A percentile compares a stretch with the other conserved stretches of the same genome.
These are phyloP conservation scores for Zasmidium angulare DNA, from an alignment of 2,329 filamentous ascomycete species.

Conservation along the genomic window DNA sequence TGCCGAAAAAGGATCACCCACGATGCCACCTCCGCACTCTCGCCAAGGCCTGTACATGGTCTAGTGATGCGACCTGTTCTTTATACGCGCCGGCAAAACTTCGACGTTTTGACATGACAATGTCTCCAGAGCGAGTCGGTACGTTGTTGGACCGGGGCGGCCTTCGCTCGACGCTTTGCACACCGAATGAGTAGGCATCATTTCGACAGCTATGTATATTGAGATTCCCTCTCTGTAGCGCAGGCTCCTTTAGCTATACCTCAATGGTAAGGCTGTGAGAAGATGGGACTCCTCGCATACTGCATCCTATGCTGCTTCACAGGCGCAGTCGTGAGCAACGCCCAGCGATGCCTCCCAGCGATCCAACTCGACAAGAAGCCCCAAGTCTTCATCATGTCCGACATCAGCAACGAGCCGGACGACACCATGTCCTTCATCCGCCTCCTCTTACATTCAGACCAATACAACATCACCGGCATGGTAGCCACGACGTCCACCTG, in stretches of 20 bases:
- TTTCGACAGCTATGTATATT: too few relatives aligned
- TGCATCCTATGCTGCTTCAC: neutral
- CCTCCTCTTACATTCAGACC: slow-evolving; percentile 26
- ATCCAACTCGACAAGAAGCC: slow-evolving; percentile 21
- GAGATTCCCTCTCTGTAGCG: too few relatives aligned
- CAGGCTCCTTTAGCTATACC: too few relatives aligned
- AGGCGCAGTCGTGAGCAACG: neutral
- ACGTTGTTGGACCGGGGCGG: neutral
- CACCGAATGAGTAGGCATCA: too few relatives aligned
- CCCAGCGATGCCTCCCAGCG: slow-evolving; percentile 15
- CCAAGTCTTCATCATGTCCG: slow-evolving; percentile 30
- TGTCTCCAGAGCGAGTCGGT: neutral
- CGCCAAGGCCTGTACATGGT: neutral
- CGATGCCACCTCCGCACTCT: neutral
- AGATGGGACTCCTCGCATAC: neutral
- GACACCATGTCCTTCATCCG: slow-evolving; percentile 30
- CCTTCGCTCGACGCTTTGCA: neutral
- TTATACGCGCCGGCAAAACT: neutral
- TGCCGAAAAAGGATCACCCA: neutral
- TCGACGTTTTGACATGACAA: neutral
- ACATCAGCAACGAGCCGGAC: slow-evolving; percentile 33
- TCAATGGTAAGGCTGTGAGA: too few relatives aligned
- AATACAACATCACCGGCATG: slow-evolving; percentile 28
- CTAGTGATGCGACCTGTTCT: neutral
- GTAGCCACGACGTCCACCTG: slow-evolving; percentile 27